These are phyloP conservation scores for Prinsepia uniflora DNA, from an alignment of 306 rosid species.

Conservation along the genomic window DNA sequence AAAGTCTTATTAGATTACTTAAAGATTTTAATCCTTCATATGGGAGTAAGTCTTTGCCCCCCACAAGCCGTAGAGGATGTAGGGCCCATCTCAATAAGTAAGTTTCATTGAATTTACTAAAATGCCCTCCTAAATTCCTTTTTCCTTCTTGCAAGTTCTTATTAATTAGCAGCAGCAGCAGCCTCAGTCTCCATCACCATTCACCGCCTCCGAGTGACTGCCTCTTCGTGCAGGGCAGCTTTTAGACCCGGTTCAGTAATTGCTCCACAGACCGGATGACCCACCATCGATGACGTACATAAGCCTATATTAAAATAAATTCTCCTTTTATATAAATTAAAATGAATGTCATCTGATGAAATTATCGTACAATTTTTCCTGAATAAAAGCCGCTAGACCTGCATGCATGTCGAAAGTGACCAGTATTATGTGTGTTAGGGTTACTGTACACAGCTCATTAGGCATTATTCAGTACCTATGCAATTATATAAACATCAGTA, in stretches of 20 bases:
- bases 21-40: too few species aligned
- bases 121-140: slow-evolving; percentile 12
- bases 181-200: slow-evolving; percentile 19
- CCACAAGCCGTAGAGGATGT: background rate
- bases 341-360: too few species aligned
- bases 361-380: too few species aligned
- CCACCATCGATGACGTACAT: background rate
- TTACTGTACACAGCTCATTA: too few species aligned
- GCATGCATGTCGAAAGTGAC: background rate
- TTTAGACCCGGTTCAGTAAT: background rate
- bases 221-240: background rate
- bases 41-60: too few species aligned
- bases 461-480: too few species aligned
- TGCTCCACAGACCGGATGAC: background rate
- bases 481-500: background rate
- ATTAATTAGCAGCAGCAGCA: background rate
- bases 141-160: background rate
- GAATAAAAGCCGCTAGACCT: background rate
- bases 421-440: background rate
- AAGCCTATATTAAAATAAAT: too few species aligned
- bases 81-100: slow-evolving; percentile 58
- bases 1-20: too few species aligned
- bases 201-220: background rate
- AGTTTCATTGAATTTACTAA: slow-evolving; percentile 14
- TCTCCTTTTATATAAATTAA: too few species aligned